phyloP scores from a whole-genome alignment of 2,329 filamentous ascomycete species.

The Fusarium multiceps region DNA sequence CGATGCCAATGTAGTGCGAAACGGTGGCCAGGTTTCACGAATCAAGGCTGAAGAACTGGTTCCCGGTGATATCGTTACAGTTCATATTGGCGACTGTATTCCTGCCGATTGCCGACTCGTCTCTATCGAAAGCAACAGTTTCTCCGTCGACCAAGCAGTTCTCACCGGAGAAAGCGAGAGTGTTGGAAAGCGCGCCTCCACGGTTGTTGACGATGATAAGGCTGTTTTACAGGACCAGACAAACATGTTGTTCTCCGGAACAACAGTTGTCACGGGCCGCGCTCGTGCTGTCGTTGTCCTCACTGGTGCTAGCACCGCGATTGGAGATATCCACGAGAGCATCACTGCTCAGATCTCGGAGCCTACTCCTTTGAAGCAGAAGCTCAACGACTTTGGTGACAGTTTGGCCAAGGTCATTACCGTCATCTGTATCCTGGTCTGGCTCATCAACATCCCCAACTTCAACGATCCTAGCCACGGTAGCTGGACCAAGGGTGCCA shows the following conservation, averaged over 20 bases:
- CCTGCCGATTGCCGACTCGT: conserved; percentile 94
- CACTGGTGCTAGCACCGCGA: conserved; percentile 90
- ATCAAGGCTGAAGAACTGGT: conserved; percentile 98
- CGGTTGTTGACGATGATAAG: conserved; percentile 77
- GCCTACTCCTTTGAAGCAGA: conserved; percentile 96
- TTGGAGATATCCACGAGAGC: conserved; percentile 98
- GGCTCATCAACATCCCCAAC: conserved; percentile 98
- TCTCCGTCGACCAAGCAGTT: conserved; percentile 95
- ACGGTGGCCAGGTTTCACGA: conserved; percentile 78
- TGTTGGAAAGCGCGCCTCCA: conserved; percentile 81
- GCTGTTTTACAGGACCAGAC: conserved; percentile 97
- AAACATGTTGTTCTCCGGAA: conserved; percentile 99
- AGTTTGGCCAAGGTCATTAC: conserved; percentile 97
- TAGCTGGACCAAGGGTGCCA: conserved; percentile 94
- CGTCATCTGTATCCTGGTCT: conserved; percentile 94
- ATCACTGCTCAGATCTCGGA: conserved; percentile 98
- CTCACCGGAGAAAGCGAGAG: conserved; percentile 98
- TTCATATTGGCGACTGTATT: conserved; percentile 91
- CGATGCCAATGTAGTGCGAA: conserved; percentile 91
- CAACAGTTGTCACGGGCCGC: conserved; percentile 93
- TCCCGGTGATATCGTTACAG: conserved; percentile 89
- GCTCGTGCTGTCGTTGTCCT: conserved; percentile 91
- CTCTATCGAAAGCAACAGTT: conserved; percentile 95
- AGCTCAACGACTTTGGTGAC: conserved; percentile 98
- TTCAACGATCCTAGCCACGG: conserved; percentile 96